Base-by-base conservation (phyloP, 2,329 filamentous ascomycete species). In the Colletotrichum spinosum region DNA sequence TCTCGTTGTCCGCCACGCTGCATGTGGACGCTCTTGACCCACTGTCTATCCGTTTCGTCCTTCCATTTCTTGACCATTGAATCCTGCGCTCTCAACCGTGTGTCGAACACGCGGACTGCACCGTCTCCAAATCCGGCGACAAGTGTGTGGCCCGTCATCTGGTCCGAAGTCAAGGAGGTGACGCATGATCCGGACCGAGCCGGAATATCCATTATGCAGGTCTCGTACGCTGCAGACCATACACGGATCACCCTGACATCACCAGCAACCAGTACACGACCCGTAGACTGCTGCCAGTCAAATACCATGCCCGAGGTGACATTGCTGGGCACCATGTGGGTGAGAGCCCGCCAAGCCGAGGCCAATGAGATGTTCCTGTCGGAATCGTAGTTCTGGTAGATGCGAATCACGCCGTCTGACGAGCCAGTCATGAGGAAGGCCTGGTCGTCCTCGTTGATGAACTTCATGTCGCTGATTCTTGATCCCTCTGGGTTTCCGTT, bases 251-350 rank as follows among this genome's bases (percentile, higher is more conserved):
- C 92, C 63, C 96, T 92, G 58, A 97, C 93, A 75, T 99, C 96
- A 49, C 96, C 96, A 10, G 96, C 96, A 38, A 98, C 96, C n/a
- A 99, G 85, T 8, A 97, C 90, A 67, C 93, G 92, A 8, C 96
- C 96, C 70, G 93, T 93, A n/a, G 97, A 94, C 79, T 99, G 96
- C 76, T 98, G 95, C 96, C 96, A 99, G 77, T 99, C 95, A 75
- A 98, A 97, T 34, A 98, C 95, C 79, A 99, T 91, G 25, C 96
- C 96, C 1, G 94, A 94, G 76, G 97, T 97, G 73, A 94, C 91
- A 72, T 95, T 97, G 76, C 93, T 97, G 4, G 94, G 93, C 6
- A 98, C 92, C 75, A 98, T 91, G 78, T 99, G 93, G 11, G 93
- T 97, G 65, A 99, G 80, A 5, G 96, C 96, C 51, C 96, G 89